phyloP scores from a whole-genome alignment of 371 early-diverging fungal species.

The Apophysomyces ossiformis region DNA sequence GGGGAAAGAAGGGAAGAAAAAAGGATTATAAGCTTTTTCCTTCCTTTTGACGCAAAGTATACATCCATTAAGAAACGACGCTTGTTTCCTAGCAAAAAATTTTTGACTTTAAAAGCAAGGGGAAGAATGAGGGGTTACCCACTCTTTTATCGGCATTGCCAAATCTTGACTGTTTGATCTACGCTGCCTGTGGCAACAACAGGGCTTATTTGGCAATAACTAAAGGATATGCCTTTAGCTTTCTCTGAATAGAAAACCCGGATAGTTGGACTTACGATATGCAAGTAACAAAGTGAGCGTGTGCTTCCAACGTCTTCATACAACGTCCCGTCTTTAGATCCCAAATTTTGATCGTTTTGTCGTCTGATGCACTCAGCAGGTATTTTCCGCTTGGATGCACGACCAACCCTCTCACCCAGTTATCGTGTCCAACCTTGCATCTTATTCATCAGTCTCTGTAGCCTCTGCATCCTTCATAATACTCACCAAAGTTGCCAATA shows the following conservation, averaged over 20 bases:
- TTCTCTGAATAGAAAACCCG: not conserved
- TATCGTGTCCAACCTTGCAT: conserved; percentile 85
- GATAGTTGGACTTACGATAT: conserved; percentile 61
- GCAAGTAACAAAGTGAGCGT: conserved; percentile 90
- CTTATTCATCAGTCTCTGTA: conserved; percentile 19
- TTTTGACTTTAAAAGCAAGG: not conserved
- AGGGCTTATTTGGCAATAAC: conserved; percentile 59
- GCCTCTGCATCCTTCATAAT: conserved; percentile 12
- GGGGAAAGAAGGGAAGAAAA: not conserved
- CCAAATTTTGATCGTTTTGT: conserved; percentile 89
- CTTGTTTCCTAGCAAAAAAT: not conserved
- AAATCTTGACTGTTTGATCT: conserved; percentile 77
- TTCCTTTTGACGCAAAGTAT: conserved; percentile 7
- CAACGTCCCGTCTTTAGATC: conserved; percentile 85
- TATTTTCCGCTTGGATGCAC: conserved; percentile 84
- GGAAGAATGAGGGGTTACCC: not conserved
- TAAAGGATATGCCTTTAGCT: conserved; percentile 1
- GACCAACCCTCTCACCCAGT: conserved; percentile 89
- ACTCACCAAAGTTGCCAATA: conserved; percentile 74
- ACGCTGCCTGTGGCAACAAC: conserved; percentile 86
- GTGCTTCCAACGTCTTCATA: conserved; percentile 82
- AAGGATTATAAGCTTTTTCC: not conserved
- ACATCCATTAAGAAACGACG: conserved; percentile 9
- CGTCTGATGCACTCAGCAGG: conserved; percentile 83
- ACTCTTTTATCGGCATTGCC: conserved; percentile 59